Evolutionary conservation across 768 basidiomycete genomes (phyloP), one percentile per base, ranked within the genome.

Genomic region (Lactarius deliciosus): DNA sequence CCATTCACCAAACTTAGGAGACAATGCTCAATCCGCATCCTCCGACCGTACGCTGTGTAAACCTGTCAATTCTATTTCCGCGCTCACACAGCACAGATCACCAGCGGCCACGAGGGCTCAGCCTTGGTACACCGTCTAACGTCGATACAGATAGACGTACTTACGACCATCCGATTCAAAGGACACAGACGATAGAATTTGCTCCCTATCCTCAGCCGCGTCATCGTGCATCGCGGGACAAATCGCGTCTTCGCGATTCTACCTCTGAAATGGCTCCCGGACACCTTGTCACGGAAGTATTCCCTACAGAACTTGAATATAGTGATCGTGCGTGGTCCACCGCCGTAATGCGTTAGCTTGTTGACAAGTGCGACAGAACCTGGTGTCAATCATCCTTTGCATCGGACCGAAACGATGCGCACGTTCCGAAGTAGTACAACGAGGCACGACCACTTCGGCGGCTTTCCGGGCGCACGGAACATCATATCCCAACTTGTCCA

Each of bases 391-490:
- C 64, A 61, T 34, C 54, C 65, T 15, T 50, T 72, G 25, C 72
- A 64, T 20, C 71, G 56, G 43, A 65, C 68, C 5, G 70, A 47
- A 57, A 73, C 63, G 63, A 74, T 65, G 63, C 41, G 13, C 69
- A 65, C 68, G 30, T 64, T 8, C 68, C 65, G 53, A 25, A 50
- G 47, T 68, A 64, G 50, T 58, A 68, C 11, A 54, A 65, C 22
- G 41, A 63, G 22, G 40, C 77, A 84, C 65, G 79, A 79, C 50
- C 85, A 79, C 20, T 86, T 89, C 62, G 90, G 90, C 34, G 90
- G 90, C 2, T 92, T 91, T 74, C 90, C 90, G 1, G 87, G 87
- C 81, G 89, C 88, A 0, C 81, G 81, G 72, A 75, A 82, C 62
- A 77, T 91, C 34, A 64, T 87, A 15, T 82, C 78, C 3, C 75